Evolutionary conservation across 345 rosid species (phyloP).

Genomic region (Citrus sinensis): DNA sequence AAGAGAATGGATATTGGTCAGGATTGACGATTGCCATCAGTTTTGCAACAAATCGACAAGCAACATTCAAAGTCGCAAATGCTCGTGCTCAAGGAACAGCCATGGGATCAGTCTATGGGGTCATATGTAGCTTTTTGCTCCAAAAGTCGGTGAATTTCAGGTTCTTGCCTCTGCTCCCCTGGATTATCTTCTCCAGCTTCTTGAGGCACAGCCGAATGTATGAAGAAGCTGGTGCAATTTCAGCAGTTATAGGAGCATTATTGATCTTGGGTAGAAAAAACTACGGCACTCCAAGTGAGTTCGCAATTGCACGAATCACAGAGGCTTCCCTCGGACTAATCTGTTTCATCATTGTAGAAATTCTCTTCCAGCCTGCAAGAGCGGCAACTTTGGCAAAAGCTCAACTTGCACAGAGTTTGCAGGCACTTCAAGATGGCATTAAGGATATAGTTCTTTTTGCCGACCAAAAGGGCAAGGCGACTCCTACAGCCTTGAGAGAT

Average conservation of each 20-base stretch:
- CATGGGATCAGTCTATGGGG: constrained; percentile 69
- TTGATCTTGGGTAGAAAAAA: constrained; percentile 61
- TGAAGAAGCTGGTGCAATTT: constrained; percentile 57
- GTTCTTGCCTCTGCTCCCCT: constrained; percentile 57
- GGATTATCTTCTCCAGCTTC: constrained; percentile 55
- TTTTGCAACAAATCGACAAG: constrained; percentile 49
- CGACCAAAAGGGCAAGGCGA: constrained; percentile 22
- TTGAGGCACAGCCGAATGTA: constrained; percentile 63
- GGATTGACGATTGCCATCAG: constrained; percentile 73
- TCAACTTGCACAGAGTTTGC: constrained; percentile 37
- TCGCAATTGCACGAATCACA: constrained; percentile 51
- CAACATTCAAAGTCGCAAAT: constrained; percentile 53
- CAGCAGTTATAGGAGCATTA: constrained; percentile 57
- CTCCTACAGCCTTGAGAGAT: constrained; percentile 23
- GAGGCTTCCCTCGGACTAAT: constrained; percentile 59
- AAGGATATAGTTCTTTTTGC: constrained; percentile 21
- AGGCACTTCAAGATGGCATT: constrained; percentile 26
- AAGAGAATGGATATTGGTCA: constrained; percentile 65
- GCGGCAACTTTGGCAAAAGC: constrained; percentile 56
- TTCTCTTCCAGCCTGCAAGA: constrained; percentile 44
- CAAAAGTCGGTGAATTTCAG: constrained; percentile 32
- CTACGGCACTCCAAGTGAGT: constrained; percentile 49
- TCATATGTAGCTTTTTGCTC: constrained; percentile 50
- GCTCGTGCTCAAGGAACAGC: constrained; percentile 73
- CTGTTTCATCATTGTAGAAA: constrained; percentile 48